These are phyloP conservation scores for Cladorrhinum samala DNA, from an alignment of 495 filamentous ascomycete genomes.

Conservation along the genomic window DNA sequence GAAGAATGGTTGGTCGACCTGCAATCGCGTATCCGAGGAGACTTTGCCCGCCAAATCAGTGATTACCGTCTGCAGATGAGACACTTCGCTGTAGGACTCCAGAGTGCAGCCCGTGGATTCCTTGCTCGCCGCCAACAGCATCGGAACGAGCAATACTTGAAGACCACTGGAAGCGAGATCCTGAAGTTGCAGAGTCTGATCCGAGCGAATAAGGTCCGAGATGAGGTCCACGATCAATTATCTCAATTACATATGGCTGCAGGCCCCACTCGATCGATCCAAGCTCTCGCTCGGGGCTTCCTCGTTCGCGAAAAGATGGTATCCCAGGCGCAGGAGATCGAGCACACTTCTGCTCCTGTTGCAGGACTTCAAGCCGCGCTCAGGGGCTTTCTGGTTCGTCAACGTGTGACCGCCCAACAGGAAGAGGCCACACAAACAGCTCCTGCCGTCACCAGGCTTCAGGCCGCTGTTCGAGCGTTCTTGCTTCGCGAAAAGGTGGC, in stretches of 20 bases:
- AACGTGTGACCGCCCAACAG: neutral
- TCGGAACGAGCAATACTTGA: constrained; percentile 59
- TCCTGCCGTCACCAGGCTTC: neutral
- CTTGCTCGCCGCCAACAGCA: constrained; percentile 60
- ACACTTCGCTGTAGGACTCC: constrained; percentile 65
- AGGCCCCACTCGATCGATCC: constrained; percentile 57
- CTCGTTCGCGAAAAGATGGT: constrained; percentile 45
- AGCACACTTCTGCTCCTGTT: constrained; percentile 39
- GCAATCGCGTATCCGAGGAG: constrained; percentile 76
- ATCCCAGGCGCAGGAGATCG: constrained; percentile 49
- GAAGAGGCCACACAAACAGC: neutral
- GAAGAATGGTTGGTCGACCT: constrained; percentile 74
- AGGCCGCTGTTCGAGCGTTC: neutral
- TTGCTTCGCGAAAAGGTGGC: neutral
- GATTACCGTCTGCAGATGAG: constrained; percentile 75
- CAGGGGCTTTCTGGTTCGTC: neutral
- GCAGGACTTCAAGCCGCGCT: constrained; percentile 12
- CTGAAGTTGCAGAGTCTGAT: constrained; percentile 78
- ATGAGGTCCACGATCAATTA: constrained; percentile 58
- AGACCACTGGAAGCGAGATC: constrained; percentile 64
- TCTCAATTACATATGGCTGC: constrained; percentile 52
- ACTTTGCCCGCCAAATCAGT: constrained; percentile 61
- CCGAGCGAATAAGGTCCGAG: constrained; percentile 68
- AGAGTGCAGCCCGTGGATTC: constrained; percentile 75
- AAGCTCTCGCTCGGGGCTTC: constrained; percentile 61